A percentile compares a stretch with the other conserved stretches of the same genome.
Conservation (phyloP, 768 basidiomycete species). For the Rhodosporidiobolus sp. region DNA sequence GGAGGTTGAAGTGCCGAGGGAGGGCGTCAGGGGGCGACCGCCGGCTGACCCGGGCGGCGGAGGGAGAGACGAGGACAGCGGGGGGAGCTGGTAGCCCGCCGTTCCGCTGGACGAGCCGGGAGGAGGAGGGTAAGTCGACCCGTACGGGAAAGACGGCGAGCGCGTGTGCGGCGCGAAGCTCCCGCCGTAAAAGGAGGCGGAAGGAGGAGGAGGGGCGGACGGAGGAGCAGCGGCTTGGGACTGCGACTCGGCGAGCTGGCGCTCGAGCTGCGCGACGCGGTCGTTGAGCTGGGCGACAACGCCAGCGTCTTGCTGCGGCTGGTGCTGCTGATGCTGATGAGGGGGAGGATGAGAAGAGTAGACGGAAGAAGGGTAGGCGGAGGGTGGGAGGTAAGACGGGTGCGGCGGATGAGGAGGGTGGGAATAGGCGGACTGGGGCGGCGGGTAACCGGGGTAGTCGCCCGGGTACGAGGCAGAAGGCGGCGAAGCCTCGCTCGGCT, state of each 20-base stretch:
- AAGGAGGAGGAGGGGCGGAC: background rate
- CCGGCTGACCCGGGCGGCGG: background rate
- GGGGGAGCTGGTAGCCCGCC: background rate
- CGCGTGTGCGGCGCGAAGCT: slow-evolving; percentile 2
- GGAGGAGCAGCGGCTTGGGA: slow-evolving; percentile 7
- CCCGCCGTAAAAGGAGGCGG: background rate
- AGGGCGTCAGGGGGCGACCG: too few relatives aligned
- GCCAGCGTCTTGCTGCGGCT: background rate
- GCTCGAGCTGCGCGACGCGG: slow-evolving; percentile 23
- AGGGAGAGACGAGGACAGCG: background rate
- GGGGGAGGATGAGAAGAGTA: background rate
- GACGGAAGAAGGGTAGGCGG: background rate
- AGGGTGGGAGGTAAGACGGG: background rate
- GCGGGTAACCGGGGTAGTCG: background rate
- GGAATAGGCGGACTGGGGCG: background rate
- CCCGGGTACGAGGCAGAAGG: background rate
- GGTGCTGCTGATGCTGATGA: background rate
- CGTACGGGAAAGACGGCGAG: slow-evolving; percentile 19
- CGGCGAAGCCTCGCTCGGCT: background rate
- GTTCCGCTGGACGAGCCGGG: background rate
- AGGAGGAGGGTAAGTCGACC: background rate
- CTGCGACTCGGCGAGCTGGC: slow-evolving; percentile 1
- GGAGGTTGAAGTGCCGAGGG: too few relatives aligned
- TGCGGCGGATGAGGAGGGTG: too few relatives aligned
- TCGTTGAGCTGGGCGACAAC: background rate